Conservation (phyloP, 768 basidiomycete genomes). For the Xerocomellus chrysenteron region DNA sequence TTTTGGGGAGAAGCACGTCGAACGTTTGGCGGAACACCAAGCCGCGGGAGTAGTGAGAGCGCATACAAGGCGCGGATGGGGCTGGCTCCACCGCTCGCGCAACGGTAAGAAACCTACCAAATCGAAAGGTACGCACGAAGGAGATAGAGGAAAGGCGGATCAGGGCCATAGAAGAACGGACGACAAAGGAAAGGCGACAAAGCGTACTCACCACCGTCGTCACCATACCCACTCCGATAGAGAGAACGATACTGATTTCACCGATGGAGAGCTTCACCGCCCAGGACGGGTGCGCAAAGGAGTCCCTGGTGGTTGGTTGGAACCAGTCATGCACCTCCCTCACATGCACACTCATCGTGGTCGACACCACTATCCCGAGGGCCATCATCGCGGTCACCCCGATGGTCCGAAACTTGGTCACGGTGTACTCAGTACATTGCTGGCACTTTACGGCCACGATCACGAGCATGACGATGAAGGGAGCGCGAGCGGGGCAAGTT, state of each 20-base stretch:
- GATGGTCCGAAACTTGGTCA: constrained; percentile 31
- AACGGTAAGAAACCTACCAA: not conserved
- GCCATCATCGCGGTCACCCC: constrained; percentile 1
- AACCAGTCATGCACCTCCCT: constrained; percentile 1
- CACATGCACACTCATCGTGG: not conserved
- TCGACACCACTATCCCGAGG: constrained; percentile 4
- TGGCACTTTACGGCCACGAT: constrained; percentile 55
- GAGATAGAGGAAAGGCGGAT: not conserved
- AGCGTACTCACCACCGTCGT: not conserved
- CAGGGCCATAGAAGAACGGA: not conserved
- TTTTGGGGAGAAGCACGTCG: constrained; percentile 19
- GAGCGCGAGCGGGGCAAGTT: constrained; percentile 23
- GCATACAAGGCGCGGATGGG: constrained; percentile 37
- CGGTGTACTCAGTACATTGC: constrained; percentile 64
- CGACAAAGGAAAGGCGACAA: constrained; percentile 11
- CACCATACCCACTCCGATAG: constrained; percentile 7
- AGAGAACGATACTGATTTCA: constrained; percentile 8
- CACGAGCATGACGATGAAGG: constrained; percentile 30
- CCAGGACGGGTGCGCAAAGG: constrained; percentile 16
- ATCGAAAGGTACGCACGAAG: not conserved
- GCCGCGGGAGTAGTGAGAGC: constrained; percentile 47
- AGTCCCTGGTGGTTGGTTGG: constrained; percentile 20
- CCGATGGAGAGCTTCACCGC: not conserved
- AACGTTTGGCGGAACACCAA: constrained; percentile 32
- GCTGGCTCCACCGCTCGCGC: constrained; percentile 16